phyloP scores from a whole-genome alignment of 2,329 filamentous ascomycete genomes.

The Escovopsis sp. region DNA sequence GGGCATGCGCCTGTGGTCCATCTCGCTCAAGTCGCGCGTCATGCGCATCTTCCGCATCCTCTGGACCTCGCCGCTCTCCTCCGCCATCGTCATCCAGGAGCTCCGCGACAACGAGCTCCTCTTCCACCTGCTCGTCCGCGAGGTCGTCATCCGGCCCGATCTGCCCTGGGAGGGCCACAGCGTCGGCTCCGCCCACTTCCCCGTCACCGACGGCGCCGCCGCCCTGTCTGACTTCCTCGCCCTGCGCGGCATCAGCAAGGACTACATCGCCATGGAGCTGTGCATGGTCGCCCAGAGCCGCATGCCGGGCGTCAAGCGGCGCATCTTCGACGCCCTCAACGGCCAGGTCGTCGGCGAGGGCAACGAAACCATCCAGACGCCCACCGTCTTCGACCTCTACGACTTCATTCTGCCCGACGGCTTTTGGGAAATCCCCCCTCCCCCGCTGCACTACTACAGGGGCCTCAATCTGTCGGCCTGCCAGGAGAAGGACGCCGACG shows the following conservation, averaged over 20 bases:
- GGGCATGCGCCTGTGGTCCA: constrained; percentile 50
- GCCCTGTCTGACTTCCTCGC: constrained; percentile 65
- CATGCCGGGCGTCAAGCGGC: constrained; percentile 53
- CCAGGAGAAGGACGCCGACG: constrained; percentile 41
- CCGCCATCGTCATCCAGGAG: constrained; percentile 58
- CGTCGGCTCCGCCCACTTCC: constrained; percentile 48
- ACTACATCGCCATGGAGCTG: constrained; percentile 76
- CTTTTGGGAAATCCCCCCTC: constrained; percentile 34
- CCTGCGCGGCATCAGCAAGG: constrained; percentile 60
- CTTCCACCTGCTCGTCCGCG: constrained; percentile 58
- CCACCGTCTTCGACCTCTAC: constrained; percentile 79
- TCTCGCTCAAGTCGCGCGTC: constrained; percentile 51
- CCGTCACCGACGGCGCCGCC: constrained; percentile 48
- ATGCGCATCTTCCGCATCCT: constrained; percentile 65
- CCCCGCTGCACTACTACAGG: constrained; percentile 42
- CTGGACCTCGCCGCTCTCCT: constrained; percentile 71
- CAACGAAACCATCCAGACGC: constrained; percentile 49
- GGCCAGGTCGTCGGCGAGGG: constrained; percentile 56
- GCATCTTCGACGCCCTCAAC: constrained; percentile 58
- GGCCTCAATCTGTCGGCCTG: constrained; percentile 55
- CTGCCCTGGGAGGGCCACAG: constrained; percentile 60
- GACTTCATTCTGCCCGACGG: constrained; percentile 57
- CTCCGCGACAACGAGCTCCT: constrained; percentile 66
- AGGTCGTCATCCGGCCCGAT: constrained; percentile 53
- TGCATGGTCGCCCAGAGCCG: constrained; percentile 58